Conservation (phyloP, 2,329 filamentous ascomycete genomes). For the Aspergillus sp. region DNA sequence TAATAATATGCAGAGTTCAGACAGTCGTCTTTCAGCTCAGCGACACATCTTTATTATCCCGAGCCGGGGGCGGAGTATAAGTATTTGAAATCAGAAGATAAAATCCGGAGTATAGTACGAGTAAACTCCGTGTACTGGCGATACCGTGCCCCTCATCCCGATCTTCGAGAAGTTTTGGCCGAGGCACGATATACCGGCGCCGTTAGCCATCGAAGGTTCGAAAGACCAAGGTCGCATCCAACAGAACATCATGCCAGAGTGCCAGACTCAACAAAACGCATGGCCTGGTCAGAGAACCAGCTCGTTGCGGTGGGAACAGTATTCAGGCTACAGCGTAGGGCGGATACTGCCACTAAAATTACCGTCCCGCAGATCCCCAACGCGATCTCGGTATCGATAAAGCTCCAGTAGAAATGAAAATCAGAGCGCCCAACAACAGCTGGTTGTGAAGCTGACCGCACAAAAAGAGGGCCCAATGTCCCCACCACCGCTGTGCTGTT, state of each 20-base stretch:
- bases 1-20: neutral
- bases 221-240: neutral
- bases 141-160: neutral
- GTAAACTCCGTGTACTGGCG: neutral
- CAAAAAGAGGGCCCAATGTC: constrained; percentile 7
- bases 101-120: neutral
- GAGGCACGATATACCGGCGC: neutral
- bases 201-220: neutral
- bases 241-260: constrained; percentile 3
- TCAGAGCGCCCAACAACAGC: constrained; percentile 9
- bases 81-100: neutral
- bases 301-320: constrained; percentile 15
- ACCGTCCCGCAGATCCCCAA: constrained; percentile 20
- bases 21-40: neutral
- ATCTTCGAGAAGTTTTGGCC: neutral
- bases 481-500: neutral
- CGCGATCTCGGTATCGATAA: constrained; percentile 8
- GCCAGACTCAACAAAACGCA: constrained; percentile 15
- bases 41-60: neutral
- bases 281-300: neutral
- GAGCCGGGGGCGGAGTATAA: neutral
- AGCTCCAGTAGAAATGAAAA: constrained; percentile 16
- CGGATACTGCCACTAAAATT: constrained; percentile 24
- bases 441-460: constrained; percentile 1
- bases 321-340: constrained; percentile 28